Evolutionary conservation across 164 flowering plant species (phyloP), one percentile per base, ranked within the genome.

Genomic region (Berberis vulgaris): DNA sequence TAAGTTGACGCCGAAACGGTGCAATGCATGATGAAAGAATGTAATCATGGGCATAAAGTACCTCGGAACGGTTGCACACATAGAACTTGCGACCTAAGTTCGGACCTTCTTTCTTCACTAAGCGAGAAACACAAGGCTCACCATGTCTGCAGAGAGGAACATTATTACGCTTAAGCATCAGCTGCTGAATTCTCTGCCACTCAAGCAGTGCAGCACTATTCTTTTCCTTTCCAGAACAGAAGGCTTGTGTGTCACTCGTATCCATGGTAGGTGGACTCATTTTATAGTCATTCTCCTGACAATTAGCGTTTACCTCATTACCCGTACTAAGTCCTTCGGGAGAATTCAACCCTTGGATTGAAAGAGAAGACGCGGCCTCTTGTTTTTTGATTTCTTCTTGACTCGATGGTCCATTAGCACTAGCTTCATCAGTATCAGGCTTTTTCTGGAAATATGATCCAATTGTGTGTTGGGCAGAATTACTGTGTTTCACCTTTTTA

Each of bases 11-110:
- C 7, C 47, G 26, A 26, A 26, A 26, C n/a, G 26, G 26, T 26
- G 26, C 26, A 26, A 26, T 26, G 26, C 26, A 26, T 26, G 26
- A 26, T 26, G 26, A 26, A 26, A 26, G 56, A 4, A 53, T 9
- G 50, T 43, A 52, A 52, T 52, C 60, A 52, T 61, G 38, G 61
- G 5, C 57, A 45, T 38, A 6, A 12, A 5, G 45, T 86, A 95
- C 99, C 99, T 95, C 95, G 60, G 94, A 86, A 63, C 97, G 94
- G 69, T 89, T 83, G 71, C 99, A 95, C 53, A 80, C 89, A 74
- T 84, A 95, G 75, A 95, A 95, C 65, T 86, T 80, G 66, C 88
- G 92, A 40, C 99, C 97, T 57, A 76, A 74, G 60, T 80, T 95
- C 5, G 89, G 86, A 55, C 97, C 99, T 53, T 83, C 76, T 77